Evolutionary conservation across 164 flowering plant species (phyloP).

Genomic region (Cinnamomum chago): DNA sequence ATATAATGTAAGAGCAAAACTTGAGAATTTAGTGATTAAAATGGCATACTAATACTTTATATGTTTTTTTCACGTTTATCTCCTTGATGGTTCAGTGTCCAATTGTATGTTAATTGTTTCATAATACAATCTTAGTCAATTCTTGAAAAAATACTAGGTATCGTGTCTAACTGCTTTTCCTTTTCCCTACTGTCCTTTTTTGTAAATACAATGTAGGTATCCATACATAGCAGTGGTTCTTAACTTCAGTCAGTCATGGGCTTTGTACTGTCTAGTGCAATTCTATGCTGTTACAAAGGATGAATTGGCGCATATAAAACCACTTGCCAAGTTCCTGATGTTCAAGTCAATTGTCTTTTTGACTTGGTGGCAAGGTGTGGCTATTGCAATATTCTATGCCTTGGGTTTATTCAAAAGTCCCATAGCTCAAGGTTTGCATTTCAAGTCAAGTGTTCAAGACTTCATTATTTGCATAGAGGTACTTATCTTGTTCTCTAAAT

Average conservation of each 20-base stretch:
- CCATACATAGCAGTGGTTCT: constrained; percentile 88
- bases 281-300: constrained; percentile 83
- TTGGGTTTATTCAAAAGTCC: constrained; percentile 84
- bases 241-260: constrained; percentile 99
- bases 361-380: constrained; percentile 99
- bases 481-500: constrained; percentile 15
- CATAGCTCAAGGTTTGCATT: constrained; percentile 78
- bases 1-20: too few species aligned
- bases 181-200: neutral
- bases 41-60: too few species aligned
- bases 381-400: constrained; percentile 69
- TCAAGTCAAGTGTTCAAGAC: constrained; percentile 85
- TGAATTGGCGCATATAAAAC: constrained; percentile 82
- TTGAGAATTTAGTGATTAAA: too few species aligned
- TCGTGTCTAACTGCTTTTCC: neutral
- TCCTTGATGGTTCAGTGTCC: too few species aligned
- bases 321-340: constrained; percentile 79
- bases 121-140: too few species aligned
- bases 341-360: constrained; percentile 95
- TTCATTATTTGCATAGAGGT: constrained; percentile 99
- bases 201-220: constrained; percentile 53
- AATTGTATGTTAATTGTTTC: too few species aligned
- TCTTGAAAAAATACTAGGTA: too few species aligned
- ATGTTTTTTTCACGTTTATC: too few species aligned
- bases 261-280: constrained; percentile 90